These are phyloP conservation scores for Zygotorulaspora danielsina DNA, from an alignment of 805 yeast species.

Conservation along the genomic window DNA sequence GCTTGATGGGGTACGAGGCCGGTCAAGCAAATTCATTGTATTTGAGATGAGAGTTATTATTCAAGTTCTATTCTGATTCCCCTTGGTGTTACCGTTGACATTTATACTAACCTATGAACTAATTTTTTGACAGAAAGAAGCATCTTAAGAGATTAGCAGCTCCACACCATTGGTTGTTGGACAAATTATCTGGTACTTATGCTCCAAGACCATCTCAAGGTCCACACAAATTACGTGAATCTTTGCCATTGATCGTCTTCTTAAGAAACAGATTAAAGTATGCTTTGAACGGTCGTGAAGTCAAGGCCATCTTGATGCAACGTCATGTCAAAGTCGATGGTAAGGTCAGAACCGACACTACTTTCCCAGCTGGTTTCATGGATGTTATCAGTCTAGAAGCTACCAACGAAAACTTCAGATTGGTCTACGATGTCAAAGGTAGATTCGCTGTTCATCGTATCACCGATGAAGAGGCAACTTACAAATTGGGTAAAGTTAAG, in stretches of 20 bases:
- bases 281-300: constrained; percentile 98
- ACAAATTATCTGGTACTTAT: constrained; percentile 98
- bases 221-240: constrained; percentile 99
- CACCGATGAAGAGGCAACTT: constrained; percentile 96
- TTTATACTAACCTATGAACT: too few species aligned
- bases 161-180: constrained; percentile 99
- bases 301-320: constrained; percentile 96
- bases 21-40: too few species aligned
- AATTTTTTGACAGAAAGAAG: constrained; percentile 66
- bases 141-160: constrained; percentile 99
- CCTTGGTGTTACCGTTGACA: too few species aligned
- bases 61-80: too few species aligned
- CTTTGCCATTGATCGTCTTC: constrained; percentile 94
- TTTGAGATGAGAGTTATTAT: too few species aligned
- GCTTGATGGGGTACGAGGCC: too few species aligned
- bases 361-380: constrained; percentile 99
- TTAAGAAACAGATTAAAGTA: constrained; percentile 98
- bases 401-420: constrained; percentile 99
- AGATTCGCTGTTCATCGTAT: constrained; percentile 99
- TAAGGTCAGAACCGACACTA: constrained; percentile 98
- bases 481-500: constrained; percentile 98
- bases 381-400: constrained; percentile 96
- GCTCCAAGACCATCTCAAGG: constrained; percentile 99
- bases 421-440: constrained; percentile 97
- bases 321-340: constrained; percentile 98